Percentiles rank a stretch among this genome's conserved stretches.
Conservation (phyloP, 768 basidiomycete genomes). For the Leccinum subtestaceum region DNA sequence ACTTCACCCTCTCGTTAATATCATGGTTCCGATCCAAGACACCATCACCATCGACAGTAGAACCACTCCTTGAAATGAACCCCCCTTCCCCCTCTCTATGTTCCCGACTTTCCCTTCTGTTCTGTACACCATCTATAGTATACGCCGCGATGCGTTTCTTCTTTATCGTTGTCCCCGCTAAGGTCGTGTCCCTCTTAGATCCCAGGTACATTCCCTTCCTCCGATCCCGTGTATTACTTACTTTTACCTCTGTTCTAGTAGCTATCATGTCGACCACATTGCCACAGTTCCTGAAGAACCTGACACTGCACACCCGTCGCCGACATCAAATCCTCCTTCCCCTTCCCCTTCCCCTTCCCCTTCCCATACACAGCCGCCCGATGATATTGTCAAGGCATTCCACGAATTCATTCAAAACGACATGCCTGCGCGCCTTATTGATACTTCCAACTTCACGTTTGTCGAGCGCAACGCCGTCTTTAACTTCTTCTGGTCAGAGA, state of each 20-base stretch:
- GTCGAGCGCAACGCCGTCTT: constrained; percentile 21
- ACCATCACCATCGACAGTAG: background rate
- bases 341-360: background rate
- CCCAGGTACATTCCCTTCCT: background rate
- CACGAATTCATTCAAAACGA: constrained; percentile 24
- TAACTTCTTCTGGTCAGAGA: constrained; percentile 16
- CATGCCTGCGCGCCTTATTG: constrained; percentile 26
- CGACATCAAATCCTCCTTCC: background rate
- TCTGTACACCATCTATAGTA: background rate
- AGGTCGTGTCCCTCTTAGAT: background rate
- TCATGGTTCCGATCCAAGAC: constrained; percentile 1
- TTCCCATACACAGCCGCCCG: background rate
- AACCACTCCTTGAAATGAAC: constrained; percentile 3
- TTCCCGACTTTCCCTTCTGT: background rate
- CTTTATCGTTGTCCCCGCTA: background rate
- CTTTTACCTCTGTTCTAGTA: background rate
- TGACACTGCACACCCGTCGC: background rate
- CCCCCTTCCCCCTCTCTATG: background rate
- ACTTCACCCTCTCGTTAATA: background rate
- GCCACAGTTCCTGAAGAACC: background rate
- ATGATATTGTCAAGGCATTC: constrained; percentile 14
- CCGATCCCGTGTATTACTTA: background rate
- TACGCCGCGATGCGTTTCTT: background rate
- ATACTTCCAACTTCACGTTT: constrained; percentile 21
- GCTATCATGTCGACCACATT: background rate